A percentile compares a stretch with the other conserved stretches of the same genome.
These are phyloP conservation scores for Ocimum tenuiflorum DNA, from an alignment of 257 asterid species.

Conservation along the genomic window DNA sequence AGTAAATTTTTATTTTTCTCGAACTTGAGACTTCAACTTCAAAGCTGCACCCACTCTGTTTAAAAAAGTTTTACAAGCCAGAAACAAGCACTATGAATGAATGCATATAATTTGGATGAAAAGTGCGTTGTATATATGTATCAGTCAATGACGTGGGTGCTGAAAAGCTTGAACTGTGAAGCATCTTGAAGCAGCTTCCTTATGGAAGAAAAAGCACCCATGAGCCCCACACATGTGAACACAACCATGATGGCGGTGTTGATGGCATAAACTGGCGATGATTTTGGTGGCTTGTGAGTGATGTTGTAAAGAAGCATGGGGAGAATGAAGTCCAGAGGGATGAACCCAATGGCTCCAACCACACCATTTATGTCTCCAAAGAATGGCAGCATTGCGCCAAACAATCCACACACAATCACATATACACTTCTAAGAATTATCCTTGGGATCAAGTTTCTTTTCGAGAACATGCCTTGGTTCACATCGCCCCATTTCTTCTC, in stretches of 20 bases:
- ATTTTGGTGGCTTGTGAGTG: conserved; percentile 50
- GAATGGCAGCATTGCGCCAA: conserved; percentile 96
- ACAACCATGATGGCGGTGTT: conserved; percentile 54
- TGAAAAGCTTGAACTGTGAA: conserved; percentile 60
- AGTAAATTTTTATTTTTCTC: too few relatives aligned
- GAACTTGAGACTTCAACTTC: too few relatives aligned
- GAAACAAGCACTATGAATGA: too few relatives aligned
- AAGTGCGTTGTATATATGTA: too few relatives aligned
- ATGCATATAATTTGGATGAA: too few relatives aligned
- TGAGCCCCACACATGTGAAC: conserved; percentile 69
- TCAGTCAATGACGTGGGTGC: conserved; percentile 67
- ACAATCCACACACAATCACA: conserved; percentile 60
- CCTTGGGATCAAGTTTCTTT: conserved; percentile 74
- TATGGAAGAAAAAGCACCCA: conserved; percentile 72
- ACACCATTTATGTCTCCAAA: conserved; percentile 84
- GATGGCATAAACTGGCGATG: conserved; percentile 53
- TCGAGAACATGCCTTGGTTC: conserved; percentile 61
- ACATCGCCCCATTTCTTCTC: conserved; percentile 87
- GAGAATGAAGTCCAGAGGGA: conserved; percentile 83
- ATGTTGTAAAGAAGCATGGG: conserved; percentile 96
- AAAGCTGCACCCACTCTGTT: too few relatives aligned
- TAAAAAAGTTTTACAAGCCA: too few relatives aligned
- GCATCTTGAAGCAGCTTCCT: conserved; percentile 79
- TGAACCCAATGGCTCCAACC: conserved; percentile 91
- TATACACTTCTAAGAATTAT: conserved; percentile 64